Base-by-base conservation (phyloP, 2,329 filamentous ascomycete genomes). In the Alternaria incomplexa region DNA sequence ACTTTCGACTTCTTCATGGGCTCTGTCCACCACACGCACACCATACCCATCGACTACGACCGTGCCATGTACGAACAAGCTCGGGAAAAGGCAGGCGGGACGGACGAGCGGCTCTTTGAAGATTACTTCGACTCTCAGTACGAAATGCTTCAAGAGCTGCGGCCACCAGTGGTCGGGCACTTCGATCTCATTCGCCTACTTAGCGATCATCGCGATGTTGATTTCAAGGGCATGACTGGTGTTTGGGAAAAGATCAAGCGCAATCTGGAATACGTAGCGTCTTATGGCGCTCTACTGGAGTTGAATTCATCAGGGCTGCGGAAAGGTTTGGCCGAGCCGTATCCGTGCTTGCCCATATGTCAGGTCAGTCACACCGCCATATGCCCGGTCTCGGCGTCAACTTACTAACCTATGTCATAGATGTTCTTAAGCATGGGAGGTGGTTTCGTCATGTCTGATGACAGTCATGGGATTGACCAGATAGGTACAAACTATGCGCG, bases 301-400 rank as follows among this genome's bases (percentile, higher is more conserved):
- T 86, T 97, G 74, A 99, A 99, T 80, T 93, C 91, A 53, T 90
- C 92, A 43, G 93, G 89, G 20, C 78, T 98, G 80, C 87, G 96
- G 67, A 99, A 99, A 83, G 96, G 95, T 6, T 87, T 98, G 80
- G 87, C 84, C 20, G 93, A 98, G 83, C 93, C 95, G 48, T 99
- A 99, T 84, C 96, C 96, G 0, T 89, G 89, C 65, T 85, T 87
- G 57, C 85, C 88, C 71, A 91, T 99, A 74, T 93, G 93, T 71
- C 86, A 92, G 85, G 90, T 91, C 71, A 79, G 84, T 81, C 67
- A 75, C 73, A 74, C 72, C 71, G 70, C 73, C 51, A 55, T 55
- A n/a, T 45, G 46, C 47, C 20, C 55, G 58, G 23, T 36, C 58
- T 46, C 28, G 60, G 57, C 53, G 20, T 53, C 61, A 30, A 40